Evolutionary conservation across 192 early-diverging fungal genomes (phyloP).

Genomic region (Podila clonocystis): DNA sequence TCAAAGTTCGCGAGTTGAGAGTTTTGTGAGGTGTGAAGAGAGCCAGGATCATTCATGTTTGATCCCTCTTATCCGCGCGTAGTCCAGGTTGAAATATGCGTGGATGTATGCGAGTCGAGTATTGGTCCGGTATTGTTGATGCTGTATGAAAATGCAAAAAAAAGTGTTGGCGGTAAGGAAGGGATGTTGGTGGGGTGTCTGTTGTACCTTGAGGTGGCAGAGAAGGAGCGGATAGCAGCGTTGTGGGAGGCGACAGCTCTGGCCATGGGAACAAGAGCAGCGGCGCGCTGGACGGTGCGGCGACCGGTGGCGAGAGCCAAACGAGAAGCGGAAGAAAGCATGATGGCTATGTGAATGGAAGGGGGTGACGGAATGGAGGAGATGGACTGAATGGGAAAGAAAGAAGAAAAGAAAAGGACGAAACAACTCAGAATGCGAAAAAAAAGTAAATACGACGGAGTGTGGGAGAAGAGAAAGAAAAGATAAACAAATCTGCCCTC

Average conservation of each 20-base stretch:
- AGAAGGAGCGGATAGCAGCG: conserved; percentile 52
- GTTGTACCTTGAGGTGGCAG: conserved; percentile 42
- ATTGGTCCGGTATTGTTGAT: too few relatives aligned
- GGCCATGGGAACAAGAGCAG: conserved; percentile 38
- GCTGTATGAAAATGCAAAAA: background rate
- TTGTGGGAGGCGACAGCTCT: conserved; percentile 36
- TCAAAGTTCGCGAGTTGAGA: background rate
- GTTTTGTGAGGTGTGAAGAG: too few relatives aligned
- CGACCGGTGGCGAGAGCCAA: conserved; percentile 38
- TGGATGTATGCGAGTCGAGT: too few relatives aligned
- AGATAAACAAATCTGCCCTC: background rate
- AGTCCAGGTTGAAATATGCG: too few relatives aligned
- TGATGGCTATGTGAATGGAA: conserved; percentile 6
- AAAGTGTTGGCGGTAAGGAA: background rate
- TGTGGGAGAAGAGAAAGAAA: conserved; percentile 27
- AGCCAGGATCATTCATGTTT: too few relatives aligned
- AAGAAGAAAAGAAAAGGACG: conserved; percentile 4
- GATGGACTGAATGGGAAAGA: conserved; percentile 1
- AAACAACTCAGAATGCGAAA: too few relatives aligned
- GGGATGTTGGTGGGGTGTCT: background rate
- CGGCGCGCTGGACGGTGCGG: conserved; percentile 41
- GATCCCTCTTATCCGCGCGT: too few relatives aligned
- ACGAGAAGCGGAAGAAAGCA: conserved; percentile 47
- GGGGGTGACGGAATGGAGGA: background rate
- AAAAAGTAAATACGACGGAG: background rate